phyloP scores from a whole-genome alignment of 192 early-diverging fungal species.

The Mortierella antarctica region DNA sequence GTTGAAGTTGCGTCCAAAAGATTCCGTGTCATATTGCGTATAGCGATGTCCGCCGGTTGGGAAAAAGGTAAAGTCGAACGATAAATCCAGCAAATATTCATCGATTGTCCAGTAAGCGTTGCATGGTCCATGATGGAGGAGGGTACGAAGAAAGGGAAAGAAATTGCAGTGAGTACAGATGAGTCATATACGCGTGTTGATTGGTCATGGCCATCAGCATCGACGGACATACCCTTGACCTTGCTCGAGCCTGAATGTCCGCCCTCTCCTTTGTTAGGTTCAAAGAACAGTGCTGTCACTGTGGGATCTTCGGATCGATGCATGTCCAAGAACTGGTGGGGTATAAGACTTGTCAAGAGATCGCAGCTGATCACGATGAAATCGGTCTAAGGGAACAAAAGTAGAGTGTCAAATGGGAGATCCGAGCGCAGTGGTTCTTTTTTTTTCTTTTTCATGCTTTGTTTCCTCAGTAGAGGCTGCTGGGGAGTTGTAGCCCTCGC shows the following conservation, averaged over 20 bases:
- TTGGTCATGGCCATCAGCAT: neutral
- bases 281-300: conserved; percentile 86
- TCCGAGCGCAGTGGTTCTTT: neutral
- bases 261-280: conserved; percentile 77
- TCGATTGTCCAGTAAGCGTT: no score
- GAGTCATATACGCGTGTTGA: conserved; percentile 14
- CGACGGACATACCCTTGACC: conserved; percentile 49
- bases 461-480: neutral
- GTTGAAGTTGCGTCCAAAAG: neutral
- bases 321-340: conserved; percentile 85
- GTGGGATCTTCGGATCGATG: conserved; percentile 85
- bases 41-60: neutral
- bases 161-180: conserved; percentile 19
- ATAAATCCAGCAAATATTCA: neutral
- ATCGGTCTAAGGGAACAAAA: conserved; percentile 66
- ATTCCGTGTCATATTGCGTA: neutral
- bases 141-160: conserved; percentile 6
- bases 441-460: neutral
- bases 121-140: neutral
- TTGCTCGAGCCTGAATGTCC: conserved; percentile 60
- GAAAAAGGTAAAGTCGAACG: neutral
- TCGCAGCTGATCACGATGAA: conserved; percentile 95
- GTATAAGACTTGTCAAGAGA: conserved; percentile 84
- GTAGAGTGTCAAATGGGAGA: neutral
- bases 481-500: neutral